These are phyloP conservation scores for Sphaerulina populicola DNA, from an alignment of 2,329 filamentous ascomycete genomes.

Conservation along the genomic window DNA sequence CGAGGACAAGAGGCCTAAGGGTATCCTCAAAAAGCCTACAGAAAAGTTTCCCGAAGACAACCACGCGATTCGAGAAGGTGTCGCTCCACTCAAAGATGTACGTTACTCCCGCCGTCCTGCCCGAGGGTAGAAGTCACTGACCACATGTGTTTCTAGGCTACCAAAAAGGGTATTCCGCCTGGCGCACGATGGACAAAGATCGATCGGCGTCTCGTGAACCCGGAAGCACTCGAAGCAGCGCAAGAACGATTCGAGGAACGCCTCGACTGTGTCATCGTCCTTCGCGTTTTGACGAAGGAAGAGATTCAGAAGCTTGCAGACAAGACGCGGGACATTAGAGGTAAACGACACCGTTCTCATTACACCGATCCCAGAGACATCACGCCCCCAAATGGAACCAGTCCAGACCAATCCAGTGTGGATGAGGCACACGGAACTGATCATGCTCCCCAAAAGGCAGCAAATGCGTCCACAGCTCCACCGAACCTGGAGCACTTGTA, in stretches of 20 bases:
- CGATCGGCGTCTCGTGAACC: constrained; percentile 77
- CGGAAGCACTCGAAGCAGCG: constrained; percentile 74
- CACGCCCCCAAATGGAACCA: constrained; percentile 7
- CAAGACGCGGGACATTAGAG: constrained; percentile 72
- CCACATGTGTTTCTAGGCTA: constrained; percentile 24
- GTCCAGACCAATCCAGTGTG: constrained; percentile 12
- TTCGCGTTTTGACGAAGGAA: constrained; percentile 76
- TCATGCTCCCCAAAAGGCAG: constrained; percentile 12
- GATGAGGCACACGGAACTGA: constrained; percentile 13
- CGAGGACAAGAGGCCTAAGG: constrained; percentile 61
- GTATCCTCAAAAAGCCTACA: constrained; percentile 77
- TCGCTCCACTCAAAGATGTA: constrained; percentile 80
- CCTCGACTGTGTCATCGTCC: constrained; percentile 87
- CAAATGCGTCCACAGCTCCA: constrained; percentile 8
- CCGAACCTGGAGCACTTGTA: constrained; percentile 14
- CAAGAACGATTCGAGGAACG: constrained; percentile 86
- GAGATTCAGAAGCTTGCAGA: constrained; percentile 83
- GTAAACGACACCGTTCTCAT: constrained; percentile 23
- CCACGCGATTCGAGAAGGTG: constrained; percentile 76
- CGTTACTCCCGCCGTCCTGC: constrained; percentile 8
- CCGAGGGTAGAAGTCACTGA: neutral
- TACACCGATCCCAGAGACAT: constrained; percentile 1
- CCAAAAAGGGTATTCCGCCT: constrained; percentile 39
- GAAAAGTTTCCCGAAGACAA: constrained; percentile 79
- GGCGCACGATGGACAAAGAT: constrained; percentile 92